A percentile compares a stretch with the other conserved stretches of the same genome.
Evolutionary conservation across 2,329 filamentous ascomycete genomes (phyloP).

Genomic region (Botrytis pseudocinerea): DNA sequence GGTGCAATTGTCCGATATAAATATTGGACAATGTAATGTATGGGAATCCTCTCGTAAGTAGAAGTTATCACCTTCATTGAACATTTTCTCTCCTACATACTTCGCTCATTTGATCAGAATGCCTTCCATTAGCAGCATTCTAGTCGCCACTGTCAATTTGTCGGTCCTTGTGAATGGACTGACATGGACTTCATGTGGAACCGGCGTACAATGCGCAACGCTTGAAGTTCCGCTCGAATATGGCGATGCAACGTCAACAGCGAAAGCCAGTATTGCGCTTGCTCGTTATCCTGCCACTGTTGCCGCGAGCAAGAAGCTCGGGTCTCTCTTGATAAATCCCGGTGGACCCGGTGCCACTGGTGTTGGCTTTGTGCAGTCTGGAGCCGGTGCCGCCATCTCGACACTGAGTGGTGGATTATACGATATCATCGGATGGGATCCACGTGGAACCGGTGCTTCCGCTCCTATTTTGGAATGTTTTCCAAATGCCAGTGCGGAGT

Average conservation of each 20-base stretch:
- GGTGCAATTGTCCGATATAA: background rate
- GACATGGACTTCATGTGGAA: constrained; percentile 26
- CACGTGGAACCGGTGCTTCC: constrained; percentile 26
- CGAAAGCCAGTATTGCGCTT: background rate
- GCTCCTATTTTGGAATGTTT: constrained; percentile 28
- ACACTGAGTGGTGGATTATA: constrained; percentile 27
- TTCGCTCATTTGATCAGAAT: background rate
- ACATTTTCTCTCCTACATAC: background rate
- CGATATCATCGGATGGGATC: constrained; percentile 31
- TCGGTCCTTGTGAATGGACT: constrained; percentile 10
- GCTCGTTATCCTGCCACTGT: constrained; percentile 10
- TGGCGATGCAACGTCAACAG: background rate
- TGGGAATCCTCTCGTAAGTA: background rate
- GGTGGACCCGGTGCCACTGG: constrained; percentile 32
- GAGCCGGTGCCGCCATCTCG: constrained; percentile 29
- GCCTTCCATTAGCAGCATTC: background rate
- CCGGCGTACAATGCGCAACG: constrained; percentile 20
- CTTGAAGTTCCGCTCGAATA: constrained; percentile 27
- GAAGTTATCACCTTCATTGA: background rate
- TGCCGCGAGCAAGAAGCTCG: background rate
- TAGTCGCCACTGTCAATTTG: background rate
- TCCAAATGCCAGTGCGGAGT: constrained; percentile 24
- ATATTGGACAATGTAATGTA: background rate
- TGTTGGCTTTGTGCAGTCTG: constrained; percentile 17
- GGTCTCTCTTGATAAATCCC: constrained; percentile 1